Base-by-base conservation (phyloP, 371 early-diverging fungal species). In the Lichtheimia corymbifera region DNA sequence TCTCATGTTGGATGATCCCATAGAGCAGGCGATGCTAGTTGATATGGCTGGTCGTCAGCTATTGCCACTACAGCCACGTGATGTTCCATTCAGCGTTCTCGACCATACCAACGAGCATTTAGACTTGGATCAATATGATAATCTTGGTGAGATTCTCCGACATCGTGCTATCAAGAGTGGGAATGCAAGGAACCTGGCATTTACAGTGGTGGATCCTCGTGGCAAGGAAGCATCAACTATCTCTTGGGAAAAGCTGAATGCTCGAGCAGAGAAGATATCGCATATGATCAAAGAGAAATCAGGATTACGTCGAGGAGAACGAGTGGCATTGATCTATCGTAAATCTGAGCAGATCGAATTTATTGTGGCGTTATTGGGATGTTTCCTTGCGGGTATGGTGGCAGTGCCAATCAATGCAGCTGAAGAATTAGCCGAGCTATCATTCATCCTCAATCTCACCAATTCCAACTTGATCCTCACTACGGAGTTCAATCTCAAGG, bases 401-500 rank as follows among this genome's bases (percentile, higher is more conserved):
- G 94, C 94, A 2, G 93, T 95, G 13, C 95, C 95, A 2, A 83
- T 91, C 64, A 88, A 89, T 53, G 84, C 91, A 2, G 87, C 86
- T 11, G 94, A 94, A 58, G 91, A 91, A 51, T 69, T 92, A 54
- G 82, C 88, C 3, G 95, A 95, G 63, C 74, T 93, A 24, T 76
- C 83, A 14, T 88, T 87, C 57, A 89, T 94, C 24, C 70, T 94
- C 45, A 85, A 84, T 35, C 73, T 83, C 41, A 87, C 92, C 20
- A 78, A 84, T 24, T 70, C 88, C 13, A 74, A 74, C 59, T 66
- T 91, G 5, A 88, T 88, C n/a, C 68, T 95, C 27, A 90, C 95
- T 1, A 93, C 94, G 2, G 93, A 95, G 6, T 77, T 83, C 55
- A 91, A 92, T 62, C 78, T 86, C 55, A 85, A 87, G 47, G 84